Conservation (phyloP, 108 stramenopile genomes). For the Chaetoceros muelleri region DNA sequence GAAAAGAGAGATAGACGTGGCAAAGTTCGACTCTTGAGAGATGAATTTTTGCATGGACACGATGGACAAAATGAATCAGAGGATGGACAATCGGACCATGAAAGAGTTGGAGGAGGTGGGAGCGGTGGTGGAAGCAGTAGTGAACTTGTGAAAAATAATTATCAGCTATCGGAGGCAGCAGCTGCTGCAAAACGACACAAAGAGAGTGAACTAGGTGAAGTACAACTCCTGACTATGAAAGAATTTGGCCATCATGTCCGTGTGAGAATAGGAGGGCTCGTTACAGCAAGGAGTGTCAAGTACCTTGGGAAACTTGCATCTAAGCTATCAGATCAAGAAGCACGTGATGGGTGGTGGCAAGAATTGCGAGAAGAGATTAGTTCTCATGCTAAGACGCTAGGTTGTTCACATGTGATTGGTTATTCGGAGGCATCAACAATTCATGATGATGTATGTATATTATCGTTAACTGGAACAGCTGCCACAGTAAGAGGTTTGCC, state of each 20-base stretch:
- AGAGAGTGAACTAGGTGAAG: constrained; percentile 52
- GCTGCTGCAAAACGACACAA: constrained; percentile 2
- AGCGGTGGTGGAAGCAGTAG: background rate
- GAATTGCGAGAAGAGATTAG: constrained; percentile 94
- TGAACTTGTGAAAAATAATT: background rate
- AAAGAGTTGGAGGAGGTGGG: background rate
- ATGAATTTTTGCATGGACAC: background rate
- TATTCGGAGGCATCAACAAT: constrained; percentile 90
- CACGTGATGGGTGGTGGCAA: constrained; percentile 93
- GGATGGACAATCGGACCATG: background rate
- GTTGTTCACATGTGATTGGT: constrained; percentile 91
- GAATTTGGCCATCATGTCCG: constrained; percentile 79
- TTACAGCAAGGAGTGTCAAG: constrained; percentile 89
- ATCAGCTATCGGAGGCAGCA: background rate
- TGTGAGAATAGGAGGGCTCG: constrained; percentile 88
- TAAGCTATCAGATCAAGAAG: constrained; percentile 88
- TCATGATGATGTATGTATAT: constrained; percentile 91
- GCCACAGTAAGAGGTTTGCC: constrained; percentile 76
- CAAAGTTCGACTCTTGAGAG: background rate
- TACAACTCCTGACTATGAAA: constrained; percentile 77
- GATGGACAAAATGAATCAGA: background rate
- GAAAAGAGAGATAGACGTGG: constrained; percentile 20
- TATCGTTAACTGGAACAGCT: constrained; percentile 93
- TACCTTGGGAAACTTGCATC: constrained; percentile 84
- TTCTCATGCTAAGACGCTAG: constrained; percentile 83